Conservation (phyloP, 345 rosid species). For the Nephelium lappaceum region DNA sequence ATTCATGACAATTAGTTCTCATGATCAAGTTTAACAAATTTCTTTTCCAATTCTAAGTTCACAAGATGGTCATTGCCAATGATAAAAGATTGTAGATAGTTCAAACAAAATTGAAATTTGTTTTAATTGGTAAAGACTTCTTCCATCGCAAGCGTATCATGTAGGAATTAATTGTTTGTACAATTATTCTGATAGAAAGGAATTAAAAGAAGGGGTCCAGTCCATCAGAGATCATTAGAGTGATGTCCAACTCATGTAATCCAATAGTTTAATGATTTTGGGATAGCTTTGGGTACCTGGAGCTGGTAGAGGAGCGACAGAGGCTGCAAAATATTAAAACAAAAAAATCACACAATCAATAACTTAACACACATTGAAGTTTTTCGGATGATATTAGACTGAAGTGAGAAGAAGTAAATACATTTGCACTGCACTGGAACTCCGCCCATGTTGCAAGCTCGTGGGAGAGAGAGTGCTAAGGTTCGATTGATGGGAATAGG, state of each 20-base stretch:
- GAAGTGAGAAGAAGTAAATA: constrained; percentile 14
- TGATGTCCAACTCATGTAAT: background rate
- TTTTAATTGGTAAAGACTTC: too few relatives aligned
- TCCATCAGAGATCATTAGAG: background rate
- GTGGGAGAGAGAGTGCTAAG: constrained; percentile 68
- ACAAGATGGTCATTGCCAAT: too few relatives aligned
- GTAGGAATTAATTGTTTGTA: too few relatives aligned
- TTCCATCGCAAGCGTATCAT: too few relatives aligned
- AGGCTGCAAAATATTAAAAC: constrained; percentile 45
- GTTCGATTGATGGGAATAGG: constrained; percentile 72
- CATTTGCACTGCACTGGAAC: constrained; percentile 80
- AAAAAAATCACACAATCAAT: background rate
- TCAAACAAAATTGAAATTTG: too few relatives aligned
- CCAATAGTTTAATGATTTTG: background rate
- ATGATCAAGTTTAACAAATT: background rate
- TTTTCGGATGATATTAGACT: background rate
- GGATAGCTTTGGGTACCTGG: constrained; percentile 53
- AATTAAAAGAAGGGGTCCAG: too few relatives aligned
- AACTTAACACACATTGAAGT: background rate
- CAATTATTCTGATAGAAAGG: too few relatives aligned
- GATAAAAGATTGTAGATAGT: too few relatives aligned
- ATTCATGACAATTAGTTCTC: background rate
- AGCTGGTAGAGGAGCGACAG: constrained; percentile 83
- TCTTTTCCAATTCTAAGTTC: background rate
- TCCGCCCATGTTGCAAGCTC: constrained; percentile 63